Evolutionary conservation across 1,139 yeast genomes (phyloP).

Genomic region (Scheffersomyces lignicola): DNA sequence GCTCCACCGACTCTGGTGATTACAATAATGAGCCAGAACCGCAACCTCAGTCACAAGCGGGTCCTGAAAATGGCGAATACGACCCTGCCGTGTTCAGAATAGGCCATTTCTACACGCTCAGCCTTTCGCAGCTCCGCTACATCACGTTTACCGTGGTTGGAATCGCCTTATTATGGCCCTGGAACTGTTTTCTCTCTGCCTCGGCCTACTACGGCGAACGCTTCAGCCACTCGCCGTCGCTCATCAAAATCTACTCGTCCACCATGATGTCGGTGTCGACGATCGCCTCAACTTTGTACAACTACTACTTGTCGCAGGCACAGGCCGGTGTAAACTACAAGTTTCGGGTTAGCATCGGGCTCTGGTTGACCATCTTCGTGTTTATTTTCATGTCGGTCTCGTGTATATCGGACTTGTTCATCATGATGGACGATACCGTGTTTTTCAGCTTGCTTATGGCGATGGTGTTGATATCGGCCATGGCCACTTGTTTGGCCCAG

Average conservation of each 20-base stretch:
- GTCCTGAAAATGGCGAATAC: conserved; percentile 6
- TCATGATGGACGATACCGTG: conserved; percentile 37
- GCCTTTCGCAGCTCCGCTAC: conserved; percentile 50
- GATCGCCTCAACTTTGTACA: conserved; percentile 60
- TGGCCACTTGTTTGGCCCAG: conserved; percentile 75
- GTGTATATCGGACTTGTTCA: conserved; percentile 45
- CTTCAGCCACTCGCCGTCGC: conserved; percentile 51
- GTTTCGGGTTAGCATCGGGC: conserved; percentile 59
- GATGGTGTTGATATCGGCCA: conserved; percentile 58
- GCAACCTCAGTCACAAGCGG: conserved; percentile 3
- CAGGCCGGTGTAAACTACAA: conserved; percentile 67
- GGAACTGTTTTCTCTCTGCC: conserved; percentile 91
- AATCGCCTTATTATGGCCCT: conserved; percentile 86
- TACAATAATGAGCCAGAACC: conserved; percentile 3
- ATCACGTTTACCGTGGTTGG: conserved; percentile 70
- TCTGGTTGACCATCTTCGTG: conserved; percentile 53
- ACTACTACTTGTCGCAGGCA: conserved; percentile 63
- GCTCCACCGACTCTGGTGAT: conserved; percentile 13
- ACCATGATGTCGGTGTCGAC: conserved; percentile 92
- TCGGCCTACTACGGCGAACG: conserved; percentile 75
- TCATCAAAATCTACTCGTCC: conserved; percentile 68
- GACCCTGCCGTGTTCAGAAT: conserved; percentile 31
- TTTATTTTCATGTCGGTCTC: conserved; percentile 54
- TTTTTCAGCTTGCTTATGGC: conserved; percentile 53
- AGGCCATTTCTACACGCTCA: conserved; percentile 14